Evolutionary conservation across 176 grass and related monocot species (phyloP), one percentile per base, ranked within the genome.

Genomic region (Echinochloa phyllopogon): DNA sequence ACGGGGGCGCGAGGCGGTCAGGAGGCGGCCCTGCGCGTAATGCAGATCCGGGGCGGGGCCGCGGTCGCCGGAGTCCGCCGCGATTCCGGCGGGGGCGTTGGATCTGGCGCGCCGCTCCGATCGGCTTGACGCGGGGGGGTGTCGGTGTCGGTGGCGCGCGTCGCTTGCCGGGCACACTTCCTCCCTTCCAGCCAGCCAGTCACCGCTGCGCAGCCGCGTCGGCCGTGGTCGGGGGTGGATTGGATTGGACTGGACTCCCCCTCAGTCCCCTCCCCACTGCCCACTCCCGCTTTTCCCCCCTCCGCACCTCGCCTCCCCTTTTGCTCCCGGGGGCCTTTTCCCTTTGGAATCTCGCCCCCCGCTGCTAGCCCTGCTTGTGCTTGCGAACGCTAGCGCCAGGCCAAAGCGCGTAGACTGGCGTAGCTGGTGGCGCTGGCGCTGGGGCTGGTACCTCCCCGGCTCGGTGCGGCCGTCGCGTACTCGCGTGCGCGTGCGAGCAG

Each of bases 91-190:
- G 24, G 24, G 24, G 38, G 43, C 4, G 16, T 77, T 21, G 85
- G 89, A 87, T 91, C 89, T 87, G 85, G 14, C 52, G 40, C 74
- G 59, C 58, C 42, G 74, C 80, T 75, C 80, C 89, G 89, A 87
- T 90, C 89, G 42, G 67, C n/a, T n/a, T n/a, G n/a, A n/a, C n/a
- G n/a, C 49, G 49, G 61, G 1, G 1, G 6, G 58, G 24, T 14
- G 58, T 23, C 29, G 76, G 70, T 82, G 78, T 66, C 82, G 53
- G 87, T 61, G 24, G 75, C 44, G 64, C 7, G 63, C 73, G 73
- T 60, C 38, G 78, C 74, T 83, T 78, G 84, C 88, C 51, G 84
- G 49, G 74, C 84, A 74, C 84, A 83, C 88, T 71, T 79, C 57
- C 36, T 79, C 57, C 36, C 45, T 80, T 80, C 21, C 49, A 55